Base-by-base conservation (phyloP, 176 grass and related monocot genomes). In the Rhipidocladum racemiflorum region DNA sequence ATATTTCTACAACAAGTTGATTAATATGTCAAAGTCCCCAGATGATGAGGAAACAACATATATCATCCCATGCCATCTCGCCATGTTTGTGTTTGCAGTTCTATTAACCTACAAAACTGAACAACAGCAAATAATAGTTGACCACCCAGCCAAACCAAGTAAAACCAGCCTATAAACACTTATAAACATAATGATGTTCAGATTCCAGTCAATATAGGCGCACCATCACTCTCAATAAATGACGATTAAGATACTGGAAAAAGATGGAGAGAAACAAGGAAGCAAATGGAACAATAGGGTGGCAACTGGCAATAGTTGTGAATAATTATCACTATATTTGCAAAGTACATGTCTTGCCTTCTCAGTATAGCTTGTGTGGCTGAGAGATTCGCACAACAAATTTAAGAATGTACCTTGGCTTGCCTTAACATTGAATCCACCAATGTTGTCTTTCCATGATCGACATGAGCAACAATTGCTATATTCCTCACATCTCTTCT, bases 401-500 rank as follows among this genome's bases (percentile, higher is more conserved):
- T 17, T 77, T 68, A 70, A 29, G 32, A 79, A 83, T 69, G 38
- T 87, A 94, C 95, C 92, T 98, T 98, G 50, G 95, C 88, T 86
- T 98, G 95, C 82, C 88, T 91, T 63, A 98, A 85, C 95, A 98
- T 98, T 43, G 92, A 91, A 74, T 98, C 95, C 40, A 98, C 95
- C 66, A 98, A 87, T 65, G 95, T 98, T 65, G 95, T 98, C 79
- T 98, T 98, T 50, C 95, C 95, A 62, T 98, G 95, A 88, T 98
- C 95, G 10, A 98, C 95, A 83, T 98, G 95, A 80, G 95, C 95
- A 88, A 98, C 88, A 78, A 98, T 98, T 20, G 95, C 95, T 69
- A 98, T 91, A 79, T 98, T 98, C 34, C 95, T 81, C 56, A 98
- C 95, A 84, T 98, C 95, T 83, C 92, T 98, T 91, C 95, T 91